Evolutionary conservation across 306 rosid species (phyloP).

Genomic region (Erythrophleum fordii): DNA sequence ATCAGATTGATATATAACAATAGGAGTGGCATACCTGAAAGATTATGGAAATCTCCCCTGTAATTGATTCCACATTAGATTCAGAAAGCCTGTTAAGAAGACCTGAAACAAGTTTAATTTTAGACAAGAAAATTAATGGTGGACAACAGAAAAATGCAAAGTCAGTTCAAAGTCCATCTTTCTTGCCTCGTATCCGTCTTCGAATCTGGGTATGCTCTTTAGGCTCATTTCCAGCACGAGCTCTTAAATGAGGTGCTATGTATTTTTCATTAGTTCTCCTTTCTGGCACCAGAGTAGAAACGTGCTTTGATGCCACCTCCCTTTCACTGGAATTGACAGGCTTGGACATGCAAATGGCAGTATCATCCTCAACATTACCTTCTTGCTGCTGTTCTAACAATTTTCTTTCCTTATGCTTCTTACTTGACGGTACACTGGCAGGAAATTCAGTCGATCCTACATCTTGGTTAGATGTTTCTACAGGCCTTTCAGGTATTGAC

Average conservation of each 20-base stretch:
- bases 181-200: constrained; percentile 59
- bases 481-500: constrained; percentile 22
- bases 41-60: constrained; percentile 65
- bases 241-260: constrained; percentile 76
- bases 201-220: constrained; percentile 77
- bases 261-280: constrained; percentile 57
- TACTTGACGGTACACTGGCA: constrained; percentile 30
- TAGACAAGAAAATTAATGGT: constrained; percentile 11
- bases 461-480: constrained; percentile 39
- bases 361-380: constrained; percentile 33
- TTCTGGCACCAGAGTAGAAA: constrained; percentile 42
- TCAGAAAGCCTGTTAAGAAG: constrained; percentile 75
- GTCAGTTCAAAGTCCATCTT: constrained; percentile 32
- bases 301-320: constrained; percentile 35
- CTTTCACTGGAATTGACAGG: constrained; percentile 31
- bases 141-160: neutral
- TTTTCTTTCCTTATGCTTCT: constrained; percentile 58
- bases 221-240: constrained; percentile 66
- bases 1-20: constrained; percentile 2
- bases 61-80: constrained; percentile 74
- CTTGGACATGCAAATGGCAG: constrained; percentile 11
- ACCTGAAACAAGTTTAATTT: constrained; percentile 50
- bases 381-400: constrained; percentile 38
- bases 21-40: constrained; percentile 49
- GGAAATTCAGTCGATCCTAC: constrained; percentile 44